A percentile compares a stretch with the other conserved stretches of the same genome.
These are phyloP conservation scores for Sphagnum fallax DNA, from an alignment of 228 moss, liverwort and hornwort species.

Conservation along the genomic window DNA sequence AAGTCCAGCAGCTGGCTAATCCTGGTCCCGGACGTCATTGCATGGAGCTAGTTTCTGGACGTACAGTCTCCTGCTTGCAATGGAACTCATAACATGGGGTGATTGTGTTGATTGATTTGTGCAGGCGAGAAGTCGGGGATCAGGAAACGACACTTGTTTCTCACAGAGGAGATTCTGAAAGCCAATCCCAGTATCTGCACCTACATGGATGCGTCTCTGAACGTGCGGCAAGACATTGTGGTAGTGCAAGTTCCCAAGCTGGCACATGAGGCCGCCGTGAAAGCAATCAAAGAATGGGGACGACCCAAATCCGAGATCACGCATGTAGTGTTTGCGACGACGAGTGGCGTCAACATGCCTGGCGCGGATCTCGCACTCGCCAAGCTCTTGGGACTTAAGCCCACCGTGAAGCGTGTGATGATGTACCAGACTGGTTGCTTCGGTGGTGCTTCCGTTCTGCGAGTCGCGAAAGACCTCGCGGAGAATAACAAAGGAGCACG, in stretches of 20 bases:
- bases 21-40: too few relatives aligned
- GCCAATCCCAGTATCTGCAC: constrained; percentile 38
- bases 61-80: too few relatives aligned
- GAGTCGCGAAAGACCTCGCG: constrained; percentile 53
- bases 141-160: constrained; percentile 28
- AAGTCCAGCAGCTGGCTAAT: background rate
- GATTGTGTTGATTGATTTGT: background rate
- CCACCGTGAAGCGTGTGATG: constrained; percentile 53
- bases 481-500: constrained; percentile 46
- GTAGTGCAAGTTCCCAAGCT: constrained; percentile 42
- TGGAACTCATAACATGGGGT: too few relatives aligned
- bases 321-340: constrained; percentile 56
- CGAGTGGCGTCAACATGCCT: constrained; percentile 61
- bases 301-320: constrained; percentile 54
- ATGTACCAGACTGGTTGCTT: constrained; percentile 51
- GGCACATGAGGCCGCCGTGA: constrained; percentile 11
- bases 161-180: constrained; percentile 30
- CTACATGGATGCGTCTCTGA: constrained; percentile 43
- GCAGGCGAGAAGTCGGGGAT: constrained; percentile 50
- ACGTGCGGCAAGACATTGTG: constrained; percentile 40
- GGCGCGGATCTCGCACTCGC: constrained; percentile 47
- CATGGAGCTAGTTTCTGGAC: too few relatives aligned
- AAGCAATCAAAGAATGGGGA: constrained; percentile 62
- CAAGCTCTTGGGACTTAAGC: constrained; percentile 43
- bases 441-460: constrained; percentile 42